A percentile compares a stretch with the other conserved stretches of the same genome.
These are phyloP conservation scores for Quercus dentata DNA, from an alignment of 306 rosid genomes.

Conservation along the genomic window DNA sequence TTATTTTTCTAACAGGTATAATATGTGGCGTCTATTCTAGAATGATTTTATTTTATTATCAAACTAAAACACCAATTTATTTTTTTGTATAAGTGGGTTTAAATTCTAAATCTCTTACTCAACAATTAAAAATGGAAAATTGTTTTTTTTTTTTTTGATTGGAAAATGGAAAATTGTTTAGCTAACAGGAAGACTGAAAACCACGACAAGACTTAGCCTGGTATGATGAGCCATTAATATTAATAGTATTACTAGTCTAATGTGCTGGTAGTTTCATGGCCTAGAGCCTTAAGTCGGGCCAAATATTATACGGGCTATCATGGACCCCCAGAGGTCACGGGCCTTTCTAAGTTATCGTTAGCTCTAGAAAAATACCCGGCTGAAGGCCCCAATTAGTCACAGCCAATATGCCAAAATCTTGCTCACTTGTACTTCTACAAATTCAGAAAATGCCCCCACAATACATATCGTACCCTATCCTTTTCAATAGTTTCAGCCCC, in stretches of 20 bases:
- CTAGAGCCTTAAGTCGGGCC: not conserved
- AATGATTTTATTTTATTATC: no score
- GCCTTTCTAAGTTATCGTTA: not conserved
- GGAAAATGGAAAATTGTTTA: no score
- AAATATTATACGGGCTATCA: not conserved
- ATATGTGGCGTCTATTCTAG: no score
- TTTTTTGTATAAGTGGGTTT: rapidly evolving
- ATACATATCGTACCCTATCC: not conserved
- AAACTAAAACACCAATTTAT: no score
- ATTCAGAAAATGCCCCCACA: constrained; percentile 17
- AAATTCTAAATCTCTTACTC: no score
- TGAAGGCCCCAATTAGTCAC: not conserved
- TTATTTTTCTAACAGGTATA: no score
- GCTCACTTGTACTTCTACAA: not conserved
- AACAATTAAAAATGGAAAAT: no score
- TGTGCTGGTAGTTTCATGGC: not conserved
- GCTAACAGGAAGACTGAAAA: no score
- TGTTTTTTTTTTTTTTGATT: no score
- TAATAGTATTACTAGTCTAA: no score
- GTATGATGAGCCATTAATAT: not conserved
- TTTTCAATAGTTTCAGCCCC: constrained; percentile 11
- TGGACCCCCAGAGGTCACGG: not conserved
- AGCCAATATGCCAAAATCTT: not conserved
- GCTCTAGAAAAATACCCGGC: not conserved
- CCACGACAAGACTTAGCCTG: no score